phyloP scores from a whole-genome alignment of 176 grass and related monocot genomes.

The Avena insularis region DNA sequence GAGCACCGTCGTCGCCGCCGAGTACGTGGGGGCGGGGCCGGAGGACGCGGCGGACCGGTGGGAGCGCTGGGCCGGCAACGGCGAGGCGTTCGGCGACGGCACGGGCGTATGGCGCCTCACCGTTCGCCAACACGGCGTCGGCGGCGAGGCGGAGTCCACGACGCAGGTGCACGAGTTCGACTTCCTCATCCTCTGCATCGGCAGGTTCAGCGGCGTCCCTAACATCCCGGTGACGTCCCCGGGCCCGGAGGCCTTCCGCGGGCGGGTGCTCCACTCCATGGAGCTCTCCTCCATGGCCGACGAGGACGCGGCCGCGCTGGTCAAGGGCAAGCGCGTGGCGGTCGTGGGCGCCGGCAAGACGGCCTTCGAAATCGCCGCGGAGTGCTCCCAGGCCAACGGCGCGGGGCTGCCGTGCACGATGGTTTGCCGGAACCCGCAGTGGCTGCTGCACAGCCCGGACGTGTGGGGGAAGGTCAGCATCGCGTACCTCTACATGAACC shows the following conservation, averaged over 20 bases:
- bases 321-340: slow-evolving; percentile 57
- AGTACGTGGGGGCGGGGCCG: slow-evolving; percentile 35
- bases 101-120: slow-evolving; percentile 42
- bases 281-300: slow-evolving; percentile 54
- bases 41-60: slow-evolving; percentile 31
- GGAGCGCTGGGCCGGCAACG: slow-evolving; percentile 69
- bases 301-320: slow-evolving; percentile 39
- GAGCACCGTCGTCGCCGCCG: slow-evolving; percentile 42
- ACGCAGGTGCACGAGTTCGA: slow-evolving; percentile 60
- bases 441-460: slow-evolving; percentile 43
- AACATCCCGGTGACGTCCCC: slow-evolving; percentile 65
- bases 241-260: slow-evolving; percentile 62
- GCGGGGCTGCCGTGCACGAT: slow-evolving; percentile 56
- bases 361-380: slow-evolving; percentile 48
- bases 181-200: slow-evolving; percentile 80
- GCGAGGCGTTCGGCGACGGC: slow-evolving; percentile 65
- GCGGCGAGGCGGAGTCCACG: neutral
- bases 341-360: slow-evolving; percentile 56
- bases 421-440: slow-evolving; percentile 50
- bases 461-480: slow-evolving; percentile 47
- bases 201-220: slow-evolving; percentile 74
- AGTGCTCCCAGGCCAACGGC: slow-evolving; percentile 55
- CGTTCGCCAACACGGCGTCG: slow-evolving; percentile 8
- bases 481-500: slow-evolving; percentile 53
- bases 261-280: slow-evolving; percentile 72